Evolutionary conservation across 768 basidiomycete genomes (phyloP), one percentile per base, ranked within the genome.

Genomic region (Panellus pusillus): DNA sequence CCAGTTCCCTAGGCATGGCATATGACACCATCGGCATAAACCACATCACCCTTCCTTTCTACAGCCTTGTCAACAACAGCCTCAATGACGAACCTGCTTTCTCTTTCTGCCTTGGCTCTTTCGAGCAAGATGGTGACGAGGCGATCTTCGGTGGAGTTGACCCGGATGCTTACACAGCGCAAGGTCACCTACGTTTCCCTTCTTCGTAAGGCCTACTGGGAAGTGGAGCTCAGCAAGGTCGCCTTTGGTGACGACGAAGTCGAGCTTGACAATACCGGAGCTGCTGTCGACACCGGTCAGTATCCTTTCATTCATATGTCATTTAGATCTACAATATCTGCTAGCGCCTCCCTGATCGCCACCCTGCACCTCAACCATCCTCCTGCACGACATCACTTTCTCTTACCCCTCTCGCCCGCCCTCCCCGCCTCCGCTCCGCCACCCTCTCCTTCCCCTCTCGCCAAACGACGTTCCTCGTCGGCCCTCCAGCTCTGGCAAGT

Each of bases 171-270:
- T 98, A 89, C 75, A 81, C 70, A 4, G 97, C n/a, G 97, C 68
- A 75, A 85, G 65, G 79, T 99, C 55, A 65, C 70, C 19, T 98
- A 98, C 64, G 93, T 89, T 28, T 95, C 97, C 46, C 78, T 99
- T 47, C 87, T 95, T 63, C 84, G 93, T n/a, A 93, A 91, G 79
- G 97, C 93, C 5, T 98, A 97, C 74, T 97, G 95, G 95, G 96
- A 98, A 72, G 93, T 98, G 42, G 93, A 97, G 68, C 87, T 99
- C 24, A 79, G 91, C 73, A 86, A 86, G 68, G 78, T 99, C 57
- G 63, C 74, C 4, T 95, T 99, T 52, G 97, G 95, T 44, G 77
- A 86, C 40, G 96, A 98, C 43, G 81, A 77, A 37, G 80, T 98
- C 41, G 93, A 98, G 60, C 80, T 98, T 13, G 92, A 96, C 61